Evolutionary conservation across 352 stramenopile species (phyloP), one percentile per base, ranked within the genome.

Genomic region (Pseudoperonospora humuli): DNA sequence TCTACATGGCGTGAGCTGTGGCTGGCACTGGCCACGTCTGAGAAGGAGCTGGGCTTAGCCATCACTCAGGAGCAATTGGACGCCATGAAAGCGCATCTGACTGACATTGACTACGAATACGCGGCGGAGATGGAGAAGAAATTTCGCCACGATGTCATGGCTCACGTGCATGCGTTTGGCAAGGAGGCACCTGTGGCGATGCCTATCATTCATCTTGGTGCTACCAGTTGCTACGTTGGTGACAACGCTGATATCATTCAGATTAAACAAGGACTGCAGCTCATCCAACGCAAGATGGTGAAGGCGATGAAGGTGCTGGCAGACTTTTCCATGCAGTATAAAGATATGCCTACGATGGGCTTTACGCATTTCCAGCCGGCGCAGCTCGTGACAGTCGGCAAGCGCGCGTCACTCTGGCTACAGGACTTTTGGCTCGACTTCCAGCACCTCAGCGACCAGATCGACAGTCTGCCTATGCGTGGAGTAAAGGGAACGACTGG

Each of bases 221-320:
- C 96, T 13, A 99, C 96, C 24, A 97, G 81, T 33, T 99, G 96
- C 72, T 99, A 96, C 69, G 95, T 99, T 10, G 96, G 95, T 13
- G 96, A 99, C 75, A 99, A 99, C 67, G 97, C 96, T 23, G 96
- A 99, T 65, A 92, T 98, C 48, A 94, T 99, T 49, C 95, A 99
- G 62, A 91, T 99, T 45, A 94, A 96, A 53, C 93, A 99, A 59
- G 91, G 85, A 0, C 67, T 99, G 20, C 70, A 96, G 50, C 73
- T 99, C 27, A 88, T 99, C 41, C 84, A 97, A 68, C 75, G 88
- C 37, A 99, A 99, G 74, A 76, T 99, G 53, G 66, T 99, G 21
- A 96, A 98, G 64, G 73, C 96, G n/a, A 84, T 99, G 45, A 86
- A 87, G 53, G 92, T 90, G 34, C 81, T 99, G 23, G 79, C 88